Conservation (phyloP, 2,329 filamentous ascomycete genomes). For the Clarireedia hainanense region DNA sequence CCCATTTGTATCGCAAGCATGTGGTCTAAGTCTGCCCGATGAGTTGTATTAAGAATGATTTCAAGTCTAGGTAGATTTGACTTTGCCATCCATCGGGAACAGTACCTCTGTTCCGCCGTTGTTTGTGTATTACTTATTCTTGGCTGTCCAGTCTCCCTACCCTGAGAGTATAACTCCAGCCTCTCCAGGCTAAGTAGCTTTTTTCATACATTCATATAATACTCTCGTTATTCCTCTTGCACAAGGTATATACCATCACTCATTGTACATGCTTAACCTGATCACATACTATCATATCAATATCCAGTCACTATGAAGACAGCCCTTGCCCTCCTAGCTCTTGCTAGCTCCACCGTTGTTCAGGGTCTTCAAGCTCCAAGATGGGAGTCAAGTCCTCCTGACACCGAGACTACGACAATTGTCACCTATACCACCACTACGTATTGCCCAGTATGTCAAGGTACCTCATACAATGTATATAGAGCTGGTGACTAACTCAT, state of each 20-base stretch:
- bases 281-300: neutral
- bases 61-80: neutral
- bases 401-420: constrained; percentile 3
- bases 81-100: neutral
- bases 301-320: constrained; percentile 3
- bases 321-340: constrained; percentile 5
- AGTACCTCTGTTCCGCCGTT: constrained; percentile 2
- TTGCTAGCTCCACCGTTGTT: constrained; percentile 7
- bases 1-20: constrained; percentile 4
- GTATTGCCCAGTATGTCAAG: constrained; percentile 2
- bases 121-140: constrained; percentile 5
- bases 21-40: neutral
- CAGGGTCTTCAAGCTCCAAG: constrained; percentile 4
- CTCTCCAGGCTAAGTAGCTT: neutral
- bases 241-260: constrained; percentile 1
- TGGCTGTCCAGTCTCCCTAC: neutral
- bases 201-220: neutral
- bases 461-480: neutral
- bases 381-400: constrained; percentile 5
- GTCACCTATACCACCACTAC: constrained; percentile 8
- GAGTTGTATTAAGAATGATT: neutral
- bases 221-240: constrained; percentile 5
- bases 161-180: constrained; percentile 1
- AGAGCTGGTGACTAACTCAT: neutral
- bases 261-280: neutral